Evolutionary conservation across 768 basidiomycete species (phyloP).

Genomic region (Rhizopogon rudus): DNA sequence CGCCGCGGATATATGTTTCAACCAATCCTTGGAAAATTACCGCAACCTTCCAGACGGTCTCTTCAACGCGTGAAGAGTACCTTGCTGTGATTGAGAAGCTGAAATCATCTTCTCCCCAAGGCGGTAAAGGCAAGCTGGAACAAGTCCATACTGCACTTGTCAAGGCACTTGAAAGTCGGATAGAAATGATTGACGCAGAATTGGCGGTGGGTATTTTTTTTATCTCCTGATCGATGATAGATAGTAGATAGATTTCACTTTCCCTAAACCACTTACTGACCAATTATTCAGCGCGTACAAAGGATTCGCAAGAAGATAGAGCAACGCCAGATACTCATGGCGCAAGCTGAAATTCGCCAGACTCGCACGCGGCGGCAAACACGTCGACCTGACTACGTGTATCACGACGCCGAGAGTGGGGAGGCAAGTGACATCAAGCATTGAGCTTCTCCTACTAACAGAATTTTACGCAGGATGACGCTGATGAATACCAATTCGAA

Average conservation of each 20-base stretch:
- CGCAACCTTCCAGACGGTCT: constrained; percentile 66
- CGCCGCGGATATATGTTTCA: constrained; percentile 77
- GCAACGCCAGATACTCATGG: constrained; percentile 56
- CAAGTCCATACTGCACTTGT: constrained; percentile 58
- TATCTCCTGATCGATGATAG: constrained; percentile 8
- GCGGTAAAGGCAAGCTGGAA: constrained; percentile 56
- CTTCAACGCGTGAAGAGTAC: constrained; percentile 74
- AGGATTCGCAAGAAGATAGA: constrained; percentile 67
- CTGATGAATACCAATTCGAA: constrained; percentile 61
- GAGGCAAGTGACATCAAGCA: constrained; percentile 26
- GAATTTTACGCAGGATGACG: constrained; percentile 42
- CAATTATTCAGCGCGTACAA: constrained; percentile 55
- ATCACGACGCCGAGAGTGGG: constrained; percentile 66
- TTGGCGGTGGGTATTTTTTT: constrained; percentile 50
- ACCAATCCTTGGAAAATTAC: constrained; percentile 90
- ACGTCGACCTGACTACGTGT: constrained; percentile 77
- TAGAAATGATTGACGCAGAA: constrained; percentile 66
- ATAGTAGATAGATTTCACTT: constrained; percentile 7
- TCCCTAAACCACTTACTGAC: constrained; percentile 17
- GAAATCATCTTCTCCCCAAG: constrained; percentile 44
- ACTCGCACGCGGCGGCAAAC: constrained; percentile 75
- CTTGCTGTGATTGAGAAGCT: constrained; percentile 55
- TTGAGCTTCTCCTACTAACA: constrained; percentile 20
- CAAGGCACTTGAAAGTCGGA: constrained; percentile 53
- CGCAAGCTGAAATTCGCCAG: constrained; percentile 73